phyloP scores from a whole-genome alignment of 352 stramenopile genomes.

The Blastocystis sp. region DNA sequence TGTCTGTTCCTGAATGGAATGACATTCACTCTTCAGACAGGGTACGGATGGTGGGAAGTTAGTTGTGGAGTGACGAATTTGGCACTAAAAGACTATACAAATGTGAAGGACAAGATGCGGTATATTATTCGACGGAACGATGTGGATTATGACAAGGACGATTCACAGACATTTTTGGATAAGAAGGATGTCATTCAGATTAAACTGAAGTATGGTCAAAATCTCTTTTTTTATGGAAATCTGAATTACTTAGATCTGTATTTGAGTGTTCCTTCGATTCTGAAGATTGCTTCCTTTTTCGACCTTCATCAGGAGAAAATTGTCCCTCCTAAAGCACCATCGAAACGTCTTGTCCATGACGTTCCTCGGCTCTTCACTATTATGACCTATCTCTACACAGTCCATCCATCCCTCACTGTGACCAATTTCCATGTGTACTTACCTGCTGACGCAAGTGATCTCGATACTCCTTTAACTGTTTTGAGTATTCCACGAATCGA shows the following conservation, averaged over 20 bases:
- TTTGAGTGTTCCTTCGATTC: conserved; percentile 8
- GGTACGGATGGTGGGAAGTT: conserved; percentile 46
- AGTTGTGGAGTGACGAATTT: not conserved
- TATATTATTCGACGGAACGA: conserved; percentile 28
- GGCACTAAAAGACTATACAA: conserved; percentile 42
- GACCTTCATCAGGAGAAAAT: not conserved
- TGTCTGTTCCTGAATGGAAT: conserved; percentile 38
- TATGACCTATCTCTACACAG: conserved; percentile 52
- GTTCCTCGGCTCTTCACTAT: conserved; percentile 34
- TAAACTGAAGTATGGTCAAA: conserved; percentile 22
- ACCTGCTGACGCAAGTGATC: not conserved
- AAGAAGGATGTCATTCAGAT: conserved; percentile 50
- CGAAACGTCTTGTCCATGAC: not conserved
- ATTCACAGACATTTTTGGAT: not conserved
- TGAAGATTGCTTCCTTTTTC: conserved; percentile 41
- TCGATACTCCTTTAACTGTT: not conserved
- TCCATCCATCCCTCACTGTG: conserved; percentile 31
- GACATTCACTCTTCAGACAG: not conserved
- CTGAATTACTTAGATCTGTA: conserved; percentile 32
- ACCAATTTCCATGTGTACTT: conserved; percentile 13
- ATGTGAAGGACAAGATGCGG: not conserved
- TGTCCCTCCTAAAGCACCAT: not conserved
- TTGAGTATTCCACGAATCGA: not conserved
- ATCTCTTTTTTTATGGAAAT: conserved; percentile 18
- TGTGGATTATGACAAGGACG: conserved; percentile 21